phyloP scores from a whole-genome alignment of 208 protist species.

The Leishmania braziliensis region DNA sequence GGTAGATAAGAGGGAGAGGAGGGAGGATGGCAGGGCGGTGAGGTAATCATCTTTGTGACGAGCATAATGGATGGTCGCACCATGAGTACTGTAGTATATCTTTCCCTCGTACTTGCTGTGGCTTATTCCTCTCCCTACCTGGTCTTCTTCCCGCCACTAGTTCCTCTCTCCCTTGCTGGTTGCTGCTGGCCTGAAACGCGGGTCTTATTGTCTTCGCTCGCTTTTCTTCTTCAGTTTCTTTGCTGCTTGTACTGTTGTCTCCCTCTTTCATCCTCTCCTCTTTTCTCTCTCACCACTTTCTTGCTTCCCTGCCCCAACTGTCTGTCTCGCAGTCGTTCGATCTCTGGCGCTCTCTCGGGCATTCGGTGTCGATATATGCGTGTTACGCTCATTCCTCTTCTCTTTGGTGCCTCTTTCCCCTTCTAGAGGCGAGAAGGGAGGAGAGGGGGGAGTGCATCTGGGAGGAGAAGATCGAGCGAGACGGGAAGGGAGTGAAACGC shows the following conservation, averaged over 20 bases:
- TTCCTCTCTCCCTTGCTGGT: no score
- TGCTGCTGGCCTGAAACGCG: background rate
- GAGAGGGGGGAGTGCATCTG: background rate
- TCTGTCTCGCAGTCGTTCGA: background rate
- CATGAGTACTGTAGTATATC: background rate
- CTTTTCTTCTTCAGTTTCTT: background rate
- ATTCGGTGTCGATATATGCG: background rate
- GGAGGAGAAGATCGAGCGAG: background rate
- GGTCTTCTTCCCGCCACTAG: background rate
- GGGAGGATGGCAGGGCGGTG: background rate
- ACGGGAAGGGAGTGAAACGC: background rate
- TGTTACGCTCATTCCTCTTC: background rate
- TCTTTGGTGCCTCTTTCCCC: background rate
- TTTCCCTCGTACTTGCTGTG: background rate
- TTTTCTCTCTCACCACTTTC: constrained; percentile 3
- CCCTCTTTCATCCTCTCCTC: background rate
- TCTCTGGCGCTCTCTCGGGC: background rate
- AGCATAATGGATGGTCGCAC: background rate
- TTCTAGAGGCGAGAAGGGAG: background rate
- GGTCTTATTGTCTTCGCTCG: background rate
- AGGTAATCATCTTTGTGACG: background rate
- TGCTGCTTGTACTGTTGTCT: background rate
- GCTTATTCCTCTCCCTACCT: background rate
- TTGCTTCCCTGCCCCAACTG: background rate
- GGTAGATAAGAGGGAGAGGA: background rate